Base-by-base conservation (phyloP, 2,329 filamentous ascomycete genomes). In the Dothideomycetes sp. region DNA sequence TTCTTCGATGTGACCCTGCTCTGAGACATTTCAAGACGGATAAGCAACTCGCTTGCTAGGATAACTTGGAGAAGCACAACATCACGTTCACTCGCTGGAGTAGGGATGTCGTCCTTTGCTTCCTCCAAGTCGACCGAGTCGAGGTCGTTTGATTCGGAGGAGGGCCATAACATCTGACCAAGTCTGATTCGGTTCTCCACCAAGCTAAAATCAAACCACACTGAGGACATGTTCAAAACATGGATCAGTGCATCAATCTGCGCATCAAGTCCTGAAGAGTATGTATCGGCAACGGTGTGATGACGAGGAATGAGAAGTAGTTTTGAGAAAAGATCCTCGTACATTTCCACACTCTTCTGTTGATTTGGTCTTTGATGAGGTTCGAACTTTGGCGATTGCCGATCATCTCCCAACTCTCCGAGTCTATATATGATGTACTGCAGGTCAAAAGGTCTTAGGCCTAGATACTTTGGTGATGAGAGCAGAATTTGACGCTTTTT, bases 21-120 rank as follows among this genome's bases (percentile, higher is more conserved):
- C 5, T 39, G 19, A 29, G 17, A 43, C 23, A 33, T 45, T 49
- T 74, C 70, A 3, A 76, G 54, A 6, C 73, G 68, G 16, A 76
- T 53, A 8, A 75, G 57, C 4, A 77, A 57, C 51, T 77, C 73
- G 6, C 68, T 69, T 2, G 73, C 62, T 7, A 78, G 56, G 8
- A 69, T 60, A 35, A 77, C 61, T 47, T 78, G 73, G 2, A 76
- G 55, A 4, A 78, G 53, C 13, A 75, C 49, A 53, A 74, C 67
- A 39, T 74, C 71, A 33, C 70, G 63, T 45, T 74, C 69, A 22
- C 53, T 55, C 48, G n/a, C n/a, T n/a, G n/a, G n/a, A n/a, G n/a
- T n/a, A 23, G 22, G 28, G 9, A 57, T 60, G 10, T 58, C 41
- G 1, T 47, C n/a, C 2, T 53, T n/a, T n/a, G n/a, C 45, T 33